Percentiles rank a stretch among this genome's conserved stretches.
Conservation (phyloP, 352 stramenopile genomes). For the Phytophthora citrophthora region DNA sequence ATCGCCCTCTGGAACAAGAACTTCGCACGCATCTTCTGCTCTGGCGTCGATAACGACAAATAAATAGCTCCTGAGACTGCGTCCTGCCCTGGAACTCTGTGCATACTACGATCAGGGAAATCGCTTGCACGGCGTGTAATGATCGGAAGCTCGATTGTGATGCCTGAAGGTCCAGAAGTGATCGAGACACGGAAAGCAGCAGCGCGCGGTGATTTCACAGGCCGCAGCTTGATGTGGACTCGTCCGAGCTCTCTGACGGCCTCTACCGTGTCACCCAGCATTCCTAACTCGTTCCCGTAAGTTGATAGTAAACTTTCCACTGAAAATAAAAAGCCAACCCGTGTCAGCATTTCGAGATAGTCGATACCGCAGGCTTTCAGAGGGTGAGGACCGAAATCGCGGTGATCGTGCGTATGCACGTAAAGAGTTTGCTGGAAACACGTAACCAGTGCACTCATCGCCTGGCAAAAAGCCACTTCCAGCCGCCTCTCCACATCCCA, state of each 20-base stretch:
- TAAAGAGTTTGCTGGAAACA: constrained; percentile 89
- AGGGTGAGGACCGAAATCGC: constrained; percentile 39
- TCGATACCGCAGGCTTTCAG: constrained; percentile 51
- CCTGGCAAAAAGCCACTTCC: constrained; percentile 84
- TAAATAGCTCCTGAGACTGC: constrained; percentile 77
- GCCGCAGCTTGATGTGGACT: constrained; percentile 74
- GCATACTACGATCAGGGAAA: constrained; percentile 63
- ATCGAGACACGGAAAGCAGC: constrained; percentile 79
- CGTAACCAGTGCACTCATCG: constrained; percentile 82
- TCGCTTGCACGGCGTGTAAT: constrained; percentile 56
- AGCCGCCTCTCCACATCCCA: constrained; percentile 86
- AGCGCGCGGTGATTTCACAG: constrained; percentile 65
- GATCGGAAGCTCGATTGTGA: constrained; percentile 79
- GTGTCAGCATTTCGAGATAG: constrained; percentile 76
- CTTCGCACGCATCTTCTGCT: constrained; percentile 61
- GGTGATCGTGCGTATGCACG: constrained; percentile 69
- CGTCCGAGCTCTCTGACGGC: constrained; percentile 76
- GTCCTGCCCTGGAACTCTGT: constrained; percentile 81
- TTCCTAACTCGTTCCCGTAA: constrained; percentile 84
- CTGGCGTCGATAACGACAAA: constrained; percentile 46
- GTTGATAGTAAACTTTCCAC: constrained; percentile 88
- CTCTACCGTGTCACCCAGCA: constrained; percentile 86
- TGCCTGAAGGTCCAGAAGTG: constrained; percentile 57
- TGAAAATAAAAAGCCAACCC: constrained; percentile 81
- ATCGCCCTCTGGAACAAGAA: constrained; percentile 67